phyloP scores from a whole-genome alignment of 352 stramenopile genomes.

The Phytophthora hybrid region DNA sequence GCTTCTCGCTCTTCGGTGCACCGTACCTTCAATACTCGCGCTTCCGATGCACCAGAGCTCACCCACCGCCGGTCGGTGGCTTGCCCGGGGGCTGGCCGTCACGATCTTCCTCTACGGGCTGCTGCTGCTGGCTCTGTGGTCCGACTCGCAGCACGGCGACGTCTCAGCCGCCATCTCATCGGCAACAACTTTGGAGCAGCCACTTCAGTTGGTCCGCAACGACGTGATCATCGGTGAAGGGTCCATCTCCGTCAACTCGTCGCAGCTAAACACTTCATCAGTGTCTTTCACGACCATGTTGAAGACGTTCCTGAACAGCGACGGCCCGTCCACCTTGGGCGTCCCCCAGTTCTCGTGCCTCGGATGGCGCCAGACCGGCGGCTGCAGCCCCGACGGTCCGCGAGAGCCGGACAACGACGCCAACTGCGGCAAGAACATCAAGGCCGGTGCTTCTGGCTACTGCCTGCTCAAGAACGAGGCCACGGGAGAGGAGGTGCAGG shows the following conservation, averaged over 20 bases:
- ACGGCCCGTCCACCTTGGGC: constrained; percentile 14
- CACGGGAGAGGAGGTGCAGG: constrained; percentile 37
- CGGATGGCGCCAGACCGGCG: constrained; percentile 32
- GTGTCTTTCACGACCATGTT: constrained; percentile 20
- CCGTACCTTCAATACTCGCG: background rate
- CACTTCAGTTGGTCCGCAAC: constrained; percentile 21
- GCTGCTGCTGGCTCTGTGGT: constrained; percentile 20
- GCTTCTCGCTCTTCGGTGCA: constrained; percentile 5
- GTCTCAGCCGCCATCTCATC: background rate
- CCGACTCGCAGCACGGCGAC: background rate
- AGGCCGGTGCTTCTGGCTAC: constrained; percentile 29
- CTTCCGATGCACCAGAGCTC: constrained; percentile 27
- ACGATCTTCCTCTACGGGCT: constrained; percentile 27
- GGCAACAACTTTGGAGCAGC: background rate
- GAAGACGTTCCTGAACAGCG: constrained; percentile 28
- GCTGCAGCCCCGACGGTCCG: constrained; percentile 33
- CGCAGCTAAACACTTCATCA: constrained; percentile 1
- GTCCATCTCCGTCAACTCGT: constrained; percentile 12
- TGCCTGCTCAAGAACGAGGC: constrained; percentile 35
- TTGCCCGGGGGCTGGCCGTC: constrained; percentile 17
- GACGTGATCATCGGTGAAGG: constrained; percentile 1
- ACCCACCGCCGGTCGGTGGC: constrained; percentile 26
- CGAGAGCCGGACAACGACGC: constrained; percentile 28
- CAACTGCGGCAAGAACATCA: constrained; percentile 30
- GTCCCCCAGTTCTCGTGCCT: constrained; percentile 30